Base-by-base conservation (phyloP, 208 protist species). In the Phytomonas sp. region DNA sequence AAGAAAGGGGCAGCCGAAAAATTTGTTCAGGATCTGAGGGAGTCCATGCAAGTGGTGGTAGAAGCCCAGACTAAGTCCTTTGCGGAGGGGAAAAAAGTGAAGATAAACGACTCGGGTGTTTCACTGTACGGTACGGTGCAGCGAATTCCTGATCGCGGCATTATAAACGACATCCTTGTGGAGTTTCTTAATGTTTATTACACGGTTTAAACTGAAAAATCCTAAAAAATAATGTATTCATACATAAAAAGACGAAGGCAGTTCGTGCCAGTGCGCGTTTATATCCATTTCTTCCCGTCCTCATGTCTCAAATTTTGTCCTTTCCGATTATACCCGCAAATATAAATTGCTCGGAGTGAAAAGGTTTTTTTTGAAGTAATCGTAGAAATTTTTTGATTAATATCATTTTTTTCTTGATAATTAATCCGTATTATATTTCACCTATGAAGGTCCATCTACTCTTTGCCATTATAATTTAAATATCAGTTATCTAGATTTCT, bases 61-160 rank as follows among this genome's bases (percentile, higher is more conserved):
- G 68, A 71, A 37, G 68, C 92, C 31, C 4, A 79, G n/a, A 29
- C 79, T 61, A 59, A 81, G 17, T 63, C 81, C 17, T 30, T 74
- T 26, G 72, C 76, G 0, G 72, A 85, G 60, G 86, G 85, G 17
- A 77, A 84, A 60, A 74, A 68, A 59, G 34, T 76, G 5, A 63
- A 56, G 8, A 63, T 75, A 5, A 75, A 68, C 29, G 60, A 77
- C 9, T 75, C 70, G 4, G 83, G 88, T 53, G 93, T 79, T 26
- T 92, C 95, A 33, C 74, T 98, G 40, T 99, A 99, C 72, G 97
- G 96, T 70, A 94, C 93, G 56, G 85, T 93, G 29, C 88, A 97
- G 56, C 79, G 82, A 63, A 70, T 99, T 23, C 87, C 91, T 7
- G 97, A 99, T 70, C 80, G 93, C 53, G 87, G 78, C 31, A 94